Evolutionary conservation across 2,329 filamentous ascomycete genomes (phyloP), one percentile per base, ranked within the genome.

Genomic region (Pyrenochaeta sp.): DNA sequence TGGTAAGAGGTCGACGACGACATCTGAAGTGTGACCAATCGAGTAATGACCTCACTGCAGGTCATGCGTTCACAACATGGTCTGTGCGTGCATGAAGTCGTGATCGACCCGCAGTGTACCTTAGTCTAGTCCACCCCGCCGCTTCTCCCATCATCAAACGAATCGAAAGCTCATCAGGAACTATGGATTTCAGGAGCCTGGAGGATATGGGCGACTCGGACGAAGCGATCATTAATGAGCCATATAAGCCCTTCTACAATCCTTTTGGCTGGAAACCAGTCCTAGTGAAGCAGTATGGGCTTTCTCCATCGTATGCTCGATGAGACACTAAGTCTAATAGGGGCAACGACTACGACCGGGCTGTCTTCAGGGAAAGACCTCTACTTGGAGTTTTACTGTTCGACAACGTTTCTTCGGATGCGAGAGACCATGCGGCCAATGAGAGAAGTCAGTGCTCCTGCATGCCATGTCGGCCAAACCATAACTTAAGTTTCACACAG

Each of bases 391-490:
- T 87, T 0, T 70, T 92, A 27, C 74, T 92, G 8, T 89, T 92
- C 68, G 83, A 88, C 54, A 92, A 92, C 56, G 81, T 85, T 51
- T 81, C 81, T 50, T 89, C 85, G 41, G 88, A 91, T 66, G 87
- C 87, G 41, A 77, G 88, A 37, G 88, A 92, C 55, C 87, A 91
- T 69, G 89, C 87, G 64, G 88, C 88, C 34, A 90, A 90, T 51
- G 88, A 92, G 71, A 76, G 88, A 69, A 91, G 76, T 78, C 67
- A 2, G 71, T n/a, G n/a, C n/a, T n/a, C n/a, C n/a, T n/a, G n/a
- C n/a, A n/a, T n/a, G n/a, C n/a, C n/a, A n/a, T n/a, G n/a, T n/a
- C n/a, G n/a, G n/a, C n/a, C n/a, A 7, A 5, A 14, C 8, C 22
- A 20, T 35, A 11, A 11, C 41, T 65, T 29, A 63, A n/a, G 2